Evolutionary conservation across 345 rosid species (phyloP).

Genomic region (Viola odorata): DNA sequence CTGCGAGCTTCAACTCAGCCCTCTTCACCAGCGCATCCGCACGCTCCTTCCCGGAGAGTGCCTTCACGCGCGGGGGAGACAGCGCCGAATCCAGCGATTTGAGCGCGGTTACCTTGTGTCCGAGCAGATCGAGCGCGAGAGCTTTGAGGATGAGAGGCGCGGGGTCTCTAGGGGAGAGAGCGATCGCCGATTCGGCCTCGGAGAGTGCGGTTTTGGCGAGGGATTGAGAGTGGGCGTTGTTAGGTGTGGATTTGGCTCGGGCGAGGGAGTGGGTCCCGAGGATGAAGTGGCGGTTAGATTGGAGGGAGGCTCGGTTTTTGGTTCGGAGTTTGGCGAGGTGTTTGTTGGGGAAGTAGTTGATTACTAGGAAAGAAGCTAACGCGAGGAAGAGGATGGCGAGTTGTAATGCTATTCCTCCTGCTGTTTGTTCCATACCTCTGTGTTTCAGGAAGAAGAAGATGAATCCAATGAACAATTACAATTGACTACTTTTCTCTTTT

Average conservation of each 20-base stretch:
- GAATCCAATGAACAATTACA: neutral
- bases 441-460: neutral
- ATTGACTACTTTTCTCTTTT: no score
- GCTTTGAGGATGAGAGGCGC: constrained; percentile 52
- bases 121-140: constrained; percentile 42
- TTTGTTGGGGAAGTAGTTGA: constrained; percentile 20
- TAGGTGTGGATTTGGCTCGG: constrained; percentile 36
- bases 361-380: constrained; percentile 20
- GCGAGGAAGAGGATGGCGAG: constrained; percentile 19
- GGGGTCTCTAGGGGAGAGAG: constrained; percentile 49
- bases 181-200: constrained; percentile 47
- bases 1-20: constrained; percentile 52
- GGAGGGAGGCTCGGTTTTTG: constrained; percentile 37
- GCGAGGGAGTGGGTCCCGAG: constrained; percentile 38
- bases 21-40: constrained; percentile 46
- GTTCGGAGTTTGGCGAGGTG: constrained; percentile 21
- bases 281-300: constrained; percentile 39
- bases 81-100: constrained; percentile 53
- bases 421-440: constrained; percentile 13
- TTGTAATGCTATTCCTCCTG: constrained; percentile 14
- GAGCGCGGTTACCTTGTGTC: constrained; percentile 49
- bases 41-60: constrained; percentile 37
- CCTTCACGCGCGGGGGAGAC: constrained; percentile 37
- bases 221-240: constrained; percentile 34
- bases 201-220: constrained; percentile 49